Conservation (phyloP, 176 grass and related monocot genomes). For the Triticum turgidum region DNA sequence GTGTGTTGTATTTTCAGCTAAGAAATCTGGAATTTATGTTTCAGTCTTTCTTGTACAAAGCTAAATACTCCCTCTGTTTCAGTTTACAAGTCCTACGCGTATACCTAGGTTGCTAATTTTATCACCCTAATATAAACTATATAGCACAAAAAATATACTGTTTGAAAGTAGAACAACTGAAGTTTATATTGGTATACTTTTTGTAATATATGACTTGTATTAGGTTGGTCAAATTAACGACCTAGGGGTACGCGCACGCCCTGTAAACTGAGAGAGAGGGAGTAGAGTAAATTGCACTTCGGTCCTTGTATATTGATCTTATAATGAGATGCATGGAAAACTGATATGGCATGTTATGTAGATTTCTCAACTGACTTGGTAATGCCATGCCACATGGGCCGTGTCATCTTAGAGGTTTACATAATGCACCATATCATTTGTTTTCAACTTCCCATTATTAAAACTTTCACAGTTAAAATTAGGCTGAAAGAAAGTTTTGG, state of each 20-base stretch:
- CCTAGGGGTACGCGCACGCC: no score
- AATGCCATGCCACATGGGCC: background rate
- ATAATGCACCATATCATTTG: background rate
- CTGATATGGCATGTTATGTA: background rate
- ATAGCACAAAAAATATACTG: no score
- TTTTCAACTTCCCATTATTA: background rate
- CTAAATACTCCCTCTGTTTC: background rate
- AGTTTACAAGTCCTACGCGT: no score
- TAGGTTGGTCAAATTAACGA: no score
- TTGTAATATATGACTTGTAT: no score
- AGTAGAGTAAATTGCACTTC: background rate
- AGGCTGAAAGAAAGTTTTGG: background rate
- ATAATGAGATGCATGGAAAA: slow-evolving; percentile 1
- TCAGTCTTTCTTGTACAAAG: background rate
- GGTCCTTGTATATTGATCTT: background rate
- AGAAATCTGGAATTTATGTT: background rate
- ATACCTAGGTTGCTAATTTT: no score
- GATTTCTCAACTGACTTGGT: background rate
- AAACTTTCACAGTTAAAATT: background rate
- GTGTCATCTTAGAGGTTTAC: background rate
- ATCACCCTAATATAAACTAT: no score
- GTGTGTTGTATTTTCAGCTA: slow-evolving; percentile 1
- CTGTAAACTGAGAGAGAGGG: no score
- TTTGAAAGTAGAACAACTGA: no score
- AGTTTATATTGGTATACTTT: no score